These are phyloP conservation scores for Carex kokanica DNA, from an alignment of 176 grass and related monocot genomes.

Conservation along the genomic window DNA sequence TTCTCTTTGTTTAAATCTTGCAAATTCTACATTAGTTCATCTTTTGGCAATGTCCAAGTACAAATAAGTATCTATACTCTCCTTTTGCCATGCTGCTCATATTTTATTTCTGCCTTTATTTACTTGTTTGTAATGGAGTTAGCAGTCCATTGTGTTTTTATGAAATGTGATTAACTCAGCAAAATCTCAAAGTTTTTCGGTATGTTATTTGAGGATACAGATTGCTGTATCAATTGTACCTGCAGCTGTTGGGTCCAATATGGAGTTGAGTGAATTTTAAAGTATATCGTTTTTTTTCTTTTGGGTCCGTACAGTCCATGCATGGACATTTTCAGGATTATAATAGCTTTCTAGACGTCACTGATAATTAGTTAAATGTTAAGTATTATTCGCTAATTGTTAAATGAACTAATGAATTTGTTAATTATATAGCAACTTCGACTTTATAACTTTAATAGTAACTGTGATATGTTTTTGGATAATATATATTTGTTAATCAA, in stretches of 20 bases:
- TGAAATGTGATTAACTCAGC: not conserved
- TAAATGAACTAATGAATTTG: too few species aligned
- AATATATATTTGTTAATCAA: too few species aligned
- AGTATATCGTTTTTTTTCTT: too few species aligned
- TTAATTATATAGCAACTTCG: too few species aligned
- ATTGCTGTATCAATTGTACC: not conserved
- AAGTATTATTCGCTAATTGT: too few species aligned
- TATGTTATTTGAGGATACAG: not conserved
- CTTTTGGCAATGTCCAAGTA: not conserved
- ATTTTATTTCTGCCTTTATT: not conserved
- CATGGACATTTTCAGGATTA: too few species aligned
- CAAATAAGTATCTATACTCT: slow-evolving; percentile 21
- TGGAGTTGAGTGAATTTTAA: too few species aligned
- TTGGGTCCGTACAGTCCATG: too few species aligned
- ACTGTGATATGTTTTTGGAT: too few species aligned
- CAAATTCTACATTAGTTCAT: slow-evolving; percentile 5
- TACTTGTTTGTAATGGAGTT: not conserved
- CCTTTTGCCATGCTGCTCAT: not conserved
- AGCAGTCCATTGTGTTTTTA: not conserved
- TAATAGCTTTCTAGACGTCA: too few species aligned
- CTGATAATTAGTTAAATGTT: too few species aligned
- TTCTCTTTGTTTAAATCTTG: not conserved
- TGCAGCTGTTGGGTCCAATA: not conserved
- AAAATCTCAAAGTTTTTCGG: not conserved
- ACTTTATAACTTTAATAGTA: too few species aligned